A percentile compares a stretch with the other conserved stretches of the same genome.
phyloP scores from a whole-genome alignment of 169 alveolate genomes.

The Cryptosporidium xiaoi region DNA sequence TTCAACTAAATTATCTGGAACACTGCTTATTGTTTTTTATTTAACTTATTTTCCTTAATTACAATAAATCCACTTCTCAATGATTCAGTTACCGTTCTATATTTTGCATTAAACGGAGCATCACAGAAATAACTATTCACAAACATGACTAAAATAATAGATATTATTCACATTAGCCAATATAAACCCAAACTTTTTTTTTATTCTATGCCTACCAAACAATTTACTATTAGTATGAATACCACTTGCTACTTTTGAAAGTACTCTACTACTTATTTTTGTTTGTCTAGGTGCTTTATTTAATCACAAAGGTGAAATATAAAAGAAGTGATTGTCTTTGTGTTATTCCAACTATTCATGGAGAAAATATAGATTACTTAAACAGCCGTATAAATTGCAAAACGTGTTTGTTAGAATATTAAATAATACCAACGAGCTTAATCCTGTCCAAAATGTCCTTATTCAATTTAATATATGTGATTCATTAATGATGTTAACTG shows the following conservation, averaged over 20 bases:
- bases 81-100: constrained; percentile 77
- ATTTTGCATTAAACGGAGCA: constrained; percentile 77
- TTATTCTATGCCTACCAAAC: not conserved
- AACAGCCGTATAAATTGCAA: constrained; percentile 27
- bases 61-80: constrained; percentile 54
- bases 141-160: constrained; percentile 20
- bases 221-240: not conserved
- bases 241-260: no score
- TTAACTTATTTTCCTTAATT: constrained; percentile 1
- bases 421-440: constrained; percentile 1
- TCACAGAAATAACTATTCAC: constrained; percentile 78
- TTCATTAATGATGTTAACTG: not conserved
- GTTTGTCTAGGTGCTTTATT: constrained; percentile 22
- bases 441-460: constrained; percentile 38
- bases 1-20: no score
- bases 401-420: constrained; percentile 31
- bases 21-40: no score
- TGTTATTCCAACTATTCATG: constrained; percentile 19
- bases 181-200: not conserved
- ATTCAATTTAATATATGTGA: constrained; percentile 16
- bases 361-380: constrained; percentile 1
- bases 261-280: not conserved
- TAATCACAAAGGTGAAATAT: constrained; percentile 37
- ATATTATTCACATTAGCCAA: not conserved
- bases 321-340: constrained; percentile 28